Evolutionary conservation across 495 filamentous ascomycete species (phyloP), one percentile per base, ranked within the genome.

Genomic region (Podospora conica): DNA sequence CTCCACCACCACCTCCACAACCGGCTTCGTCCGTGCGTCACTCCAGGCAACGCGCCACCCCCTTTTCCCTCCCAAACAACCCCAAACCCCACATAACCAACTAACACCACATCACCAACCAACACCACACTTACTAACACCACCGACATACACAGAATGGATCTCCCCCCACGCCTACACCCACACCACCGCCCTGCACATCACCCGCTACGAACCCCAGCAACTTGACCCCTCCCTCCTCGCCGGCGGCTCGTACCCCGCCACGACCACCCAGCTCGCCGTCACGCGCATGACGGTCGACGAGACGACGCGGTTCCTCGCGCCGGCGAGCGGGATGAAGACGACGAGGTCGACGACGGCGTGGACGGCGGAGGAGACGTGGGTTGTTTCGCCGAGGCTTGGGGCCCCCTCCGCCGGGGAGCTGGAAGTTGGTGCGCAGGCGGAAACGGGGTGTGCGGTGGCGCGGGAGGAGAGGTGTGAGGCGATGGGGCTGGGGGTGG

Each of bases 171-270:
- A 60, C 53, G 24, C 20, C 21, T 28, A 48, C 21, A 56, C 59
- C 27, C 55, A 25, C 53, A 29, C 33, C 40, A 68, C 65, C 31
- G 66, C 62, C 61, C 55, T 48, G 22, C 63, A 66, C 24, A 27
- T 66, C 29, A 69, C 66, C 5, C 31, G 60, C 9, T 22, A 54
- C 24, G 68, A 69, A 21, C 64, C 68, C n/a, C 40, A 48, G 1
- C 1, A n/a, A n/a, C n/a, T n/a, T n/a, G 27, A 27, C 55, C 31
- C 55, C 15, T 28, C 61, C 12, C 2, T 60, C 9, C 18, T n/a
- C 64, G 7, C 9, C 33, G n/a, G n/a, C n/a, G n/a, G n/a, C 4
- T 61, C 66, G 4, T 60, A 29, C 31, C 68, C 68, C 3, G 31
- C 54, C 1, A 68, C 68, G 20, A 62, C 66, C 54, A 60, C 48